phyloP scores from a whole-genome alignment of 441 rosid species.

The Melastoma candidum region DNA sequence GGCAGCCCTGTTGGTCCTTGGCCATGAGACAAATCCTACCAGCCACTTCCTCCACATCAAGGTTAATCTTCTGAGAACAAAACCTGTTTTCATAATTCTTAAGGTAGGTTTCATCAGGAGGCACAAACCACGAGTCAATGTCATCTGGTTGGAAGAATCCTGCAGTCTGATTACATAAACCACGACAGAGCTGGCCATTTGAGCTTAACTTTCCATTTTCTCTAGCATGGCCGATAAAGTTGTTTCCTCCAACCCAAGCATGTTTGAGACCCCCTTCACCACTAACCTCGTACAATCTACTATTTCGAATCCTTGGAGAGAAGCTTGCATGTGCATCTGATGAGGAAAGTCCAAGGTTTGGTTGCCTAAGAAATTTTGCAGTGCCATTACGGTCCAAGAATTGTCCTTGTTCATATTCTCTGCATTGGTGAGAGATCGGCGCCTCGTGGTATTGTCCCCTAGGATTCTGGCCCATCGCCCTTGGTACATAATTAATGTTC shows the following conservation, averaged over 20 bases:
- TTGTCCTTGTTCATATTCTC: conserved; percentile 35
- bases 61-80: conserved; percentile 38
- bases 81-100: conserved; percentile 29
- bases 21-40: conserved; percentile 63
- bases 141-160: conserved; percentile 28
- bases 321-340: conserved; percentile 14
- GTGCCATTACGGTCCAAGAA: conserved; percentile 25
- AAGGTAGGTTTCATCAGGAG: conserved; percentile 21
- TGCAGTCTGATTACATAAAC: conserved; percentile 21
- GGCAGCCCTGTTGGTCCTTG: conserved; percentile 78
- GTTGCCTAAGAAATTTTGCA: conserved; percentile 26
- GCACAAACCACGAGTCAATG: conserved; percentile 28
- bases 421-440: conserved; percentile 31
- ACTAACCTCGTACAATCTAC: conserved; percentile 49
- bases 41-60: conserved; percentile 39
- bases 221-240: conserved; percentile 22
- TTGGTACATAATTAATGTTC: conserved; percentile 22
- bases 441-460: conserved; percentile 40
- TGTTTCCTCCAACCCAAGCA: conserved; percentile 39
- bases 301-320: conserved; percentile 28
- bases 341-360: conserved; percentile 15
- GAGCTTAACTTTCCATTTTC: conserved; percentile 31
- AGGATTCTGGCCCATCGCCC: conserved; percentile 20
- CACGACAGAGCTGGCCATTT: conserved; percentile 26
- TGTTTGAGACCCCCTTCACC: conserved; percentile 38